Evolutionary conservation across 2,329 filamentous ascomycete genomes (phyloP), one percentile per base, ranked within the genome.

Genomic region (Colletotrichum sojae): DNA sequence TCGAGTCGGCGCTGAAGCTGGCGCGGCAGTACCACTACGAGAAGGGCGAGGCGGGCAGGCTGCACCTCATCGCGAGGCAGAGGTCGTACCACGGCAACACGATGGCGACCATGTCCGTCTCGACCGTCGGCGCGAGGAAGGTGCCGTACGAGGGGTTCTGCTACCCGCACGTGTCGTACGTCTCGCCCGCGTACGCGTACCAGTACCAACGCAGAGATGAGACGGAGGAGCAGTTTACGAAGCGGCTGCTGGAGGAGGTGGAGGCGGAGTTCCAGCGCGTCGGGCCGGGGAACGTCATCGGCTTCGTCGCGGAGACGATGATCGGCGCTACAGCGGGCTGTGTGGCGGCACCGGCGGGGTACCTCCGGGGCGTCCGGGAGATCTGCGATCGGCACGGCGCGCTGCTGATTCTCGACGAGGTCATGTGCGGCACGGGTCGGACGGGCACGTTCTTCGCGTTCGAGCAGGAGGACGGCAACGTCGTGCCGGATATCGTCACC

Each of bases 361-460:
- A 91, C 62, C 84, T 89, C 71, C 75, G 80, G n/a, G 85, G 84
- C 9, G 81, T 89, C 67, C 82, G 84, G 59, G 75, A 77, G 0
- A 80, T 91, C 0, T 91, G 89, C 74, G 81, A 86, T 22, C 84
- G 83, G 63, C 79, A 90, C 65, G 86, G 85, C 2, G 84, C 86
- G 0, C 80, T 91, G 2, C 79, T 90, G 5, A 82, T 88, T n/a
- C 71, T 88, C 0, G 87, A 89, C 63, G 85, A 89, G 76, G 85
- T 94, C 68, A 94, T 94, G 91, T 91, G 86, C 57, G 90, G 90
- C 10, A 88, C 88, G 78, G 90, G 90, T 3, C 84, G 90, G 3
- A 86, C 84, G 0, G 90, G 89, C 0, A 87, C 83, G 6, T 78
- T 92, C 72, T 86, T 92, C 77, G 88, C 89, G 0, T 92, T 88